Percentiles rank a stretch among this genome's conserved stretches.
Conservation (phyloP, 805 yeast species). For the Lipomyces lipofer region DNA sequence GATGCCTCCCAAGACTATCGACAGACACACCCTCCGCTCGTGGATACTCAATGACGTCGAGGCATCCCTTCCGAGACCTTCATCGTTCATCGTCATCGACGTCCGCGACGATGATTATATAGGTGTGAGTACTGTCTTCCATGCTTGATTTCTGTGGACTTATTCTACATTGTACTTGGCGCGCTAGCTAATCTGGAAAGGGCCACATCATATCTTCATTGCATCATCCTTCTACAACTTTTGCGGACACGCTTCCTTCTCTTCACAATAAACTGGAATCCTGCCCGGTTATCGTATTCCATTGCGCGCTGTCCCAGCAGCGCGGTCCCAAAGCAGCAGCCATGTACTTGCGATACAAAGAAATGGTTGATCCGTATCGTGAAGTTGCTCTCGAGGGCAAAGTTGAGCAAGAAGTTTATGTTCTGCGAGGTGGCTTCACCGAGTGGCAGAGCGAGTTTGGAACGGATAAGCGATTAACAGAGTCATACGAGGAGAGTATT, state of each 20-base stretch:
- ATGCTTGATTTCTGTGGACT: not conserved
- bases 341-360: constrained; percentile 53
- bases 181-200: constrained; percentile 34
- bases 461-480: constrained; percentile 62
- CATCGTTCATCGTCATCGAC: constrained; percentile 55
- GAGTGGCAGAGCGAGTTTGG: constrained; percentile 82
- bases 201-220: constrained; percentile 62
- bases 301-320: constrained; percentile 87
- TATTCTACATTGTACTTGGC: no score
- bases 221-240: constrained; percentile 55
- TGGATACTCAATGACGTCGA: constrained; percentile 17
- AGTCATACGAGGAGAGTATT: constrained; percentile 51
- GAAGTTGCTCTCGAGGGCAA: constrained; percentile 31
- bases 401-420: constrained; percentile 55
- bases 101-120: constrained; percentile 81
- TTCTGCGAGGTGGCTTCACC: constrained; percentile 81
- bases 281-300: constrained; percentile 69
- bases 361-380: constrained; percentile 9
- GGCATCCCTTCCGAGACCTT: constrained; percentile 9
- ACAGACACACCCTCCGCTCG: constrained; percentile 11
- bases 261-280: constrained; percentile 41
- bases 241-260: constrained; percentile 45
- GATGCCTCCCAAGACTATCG: constrained; percentile 9
- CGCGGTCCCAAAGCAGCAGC: constrained; percentile 87
- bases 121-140: constrained; percentile 52